Evolutionary conservation across 805 yeast species (phyloP).

Genomic region (Zygosaccharomyces siamensis): DNA sequence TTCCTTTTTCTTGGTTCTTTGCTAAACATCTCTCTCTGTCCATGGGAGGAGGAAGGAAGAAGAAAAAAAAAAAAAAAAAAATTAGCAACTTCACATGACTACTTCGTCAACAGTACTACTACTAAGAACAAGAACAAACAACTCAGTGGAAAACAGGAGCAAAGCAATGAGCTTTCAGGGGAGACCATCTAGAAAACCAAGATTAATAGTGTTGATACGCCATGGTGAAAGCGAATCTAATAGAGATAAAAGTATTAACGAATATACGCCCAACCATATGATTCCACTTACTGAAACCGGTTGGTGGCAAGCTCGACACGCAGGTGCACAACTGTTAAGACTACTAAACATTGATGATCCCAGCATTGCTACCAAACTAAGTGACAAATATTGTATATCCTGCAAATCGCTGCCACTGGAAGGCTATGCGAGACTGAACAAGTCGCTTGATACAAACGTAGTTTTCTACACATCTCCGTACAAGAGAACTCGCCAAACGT

Average conservation of each 20-base stretch:
- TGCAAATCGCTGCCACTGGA: constrained; percentile 16
- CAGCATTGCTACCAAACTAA: constrained; percentile 17
- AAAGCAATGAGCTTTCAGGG: neutral
- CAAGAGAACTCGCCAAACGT: constrained; percentile 75
- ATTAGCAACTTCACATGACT: neutral
- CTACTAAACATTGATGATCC: constrained; percentile 28
- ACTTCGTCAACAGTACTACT: neutral
- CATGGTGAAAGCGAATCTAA: constrained; percentile 95
- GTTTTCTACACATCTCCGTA: constrained; percentile 86
- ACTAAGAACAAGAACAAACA: neutral
- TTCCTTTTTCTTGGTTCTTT: too few species aligned
- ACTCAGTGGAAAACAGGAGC: neutral
- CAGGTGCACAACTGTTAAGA: constrained; percentile 48
- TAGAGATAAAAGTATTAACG: constrained; percentile 74
- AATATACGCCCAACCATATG: constrained; percentile 72
- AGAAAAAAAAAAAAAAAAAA: neutral
- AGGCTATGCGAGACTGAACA: constrained; percentile 33
- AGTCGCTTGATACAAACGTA: constrained; percentile 48
- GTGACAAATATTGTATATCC: constrained; percentile 17
- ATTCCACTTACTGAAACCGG: constrained; percentile 72
- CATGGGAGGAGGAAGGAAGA: neutral
- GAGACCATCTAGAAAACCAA: constrained; percentile 33
- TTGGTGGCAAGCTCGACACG: constrained; percentile 54
- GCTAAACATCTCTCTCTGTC: too few species aligned
- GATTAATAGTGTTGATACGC: constrained; percentile 69